Base-by-base conservation (phyloP, 2,329 filamentous ascomycete species). In the Curvularia sp. region DNA sequence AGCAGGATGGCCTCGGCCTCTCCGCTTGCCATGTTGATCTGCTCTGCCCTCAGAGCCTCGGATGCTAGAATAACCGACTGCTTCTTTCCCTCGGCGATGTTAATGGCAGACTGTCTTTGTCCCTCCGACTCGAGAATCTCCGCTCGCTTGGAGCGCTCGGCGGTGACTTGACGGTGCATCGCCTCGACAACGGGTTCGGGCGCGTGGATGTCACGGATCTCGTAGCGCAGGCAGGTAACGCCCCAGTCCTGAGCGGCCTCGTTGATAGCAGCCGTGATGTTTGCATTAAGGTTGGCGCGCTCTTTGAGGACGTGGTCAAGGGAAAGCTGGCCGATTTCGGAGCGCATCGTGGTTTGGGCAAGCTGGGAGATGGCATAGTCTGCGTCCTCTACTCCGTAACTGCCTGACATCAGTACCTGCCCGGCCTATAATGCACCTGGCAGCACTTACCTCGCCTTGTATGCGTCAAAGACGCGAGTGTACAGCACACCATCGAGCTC, bases 191-290 rank as follows among this genome's bases (percentile, higher is more conserved):
- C 95, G 49, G 90, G 90, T 30, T 89, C 91, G 1, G 95, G 95
- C 0, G 95, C 95, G 80, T 99, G 95, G 72, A 99, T 99, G 78
- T 99, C 95, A 67, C 95, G 86, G 76, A 99, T 99, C 80, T 99
- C 95, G 82, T 99, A 99, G 57, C 95, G 90, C 61, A 99, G 84
- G 75, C 95, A 99, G 32, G 92, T 92, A 19, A 99, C 92, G 59
- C 95, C 95, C 95, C 95, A 99, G 53, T 94, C 94, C 71, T 96
- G 90, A 4, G 95, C 94, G 1, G 95, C 95, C 78, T 98, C 94
- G 78, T 99, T 99, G 84, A 99, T 98, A 42, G 95, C 94, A 56
- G 92, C 89, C n/a, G 95, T 98, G 76, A 99, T 99, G 81, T 99
- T 98, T 65, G 88, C 93, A 83, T 99, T 99, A 67, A 99, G 88